Evolutionary conservation across 2,329 filamentous ascomycete genomes (phyloP).

Genomic region (Alternaria viburni): DNA sequence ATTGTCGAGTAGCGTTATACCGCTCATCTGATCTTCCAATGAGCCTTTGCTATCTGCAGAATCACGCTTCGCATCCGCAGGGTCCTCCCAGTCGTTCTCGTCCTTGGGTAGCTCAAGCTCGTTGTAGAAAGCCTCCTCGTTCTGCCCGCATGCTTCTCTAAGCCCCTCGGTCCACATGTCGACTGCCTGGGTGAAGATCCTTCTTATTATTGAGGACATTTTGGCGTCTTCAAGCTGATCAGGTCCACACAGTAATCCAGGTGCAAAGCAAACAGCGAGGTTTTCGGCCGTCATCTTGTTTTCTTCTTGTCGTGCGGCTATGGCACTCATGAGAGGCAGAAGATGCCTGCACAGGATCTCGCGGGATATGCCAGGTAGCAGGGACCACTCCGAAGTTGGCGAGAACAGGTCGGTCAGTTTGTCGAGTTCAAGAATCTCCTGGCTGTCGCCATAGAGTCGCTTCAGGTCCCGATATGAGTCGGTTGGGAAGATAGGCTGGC

Average conservation of each 20-base stretch:
- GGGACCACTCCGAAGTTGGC: slow-evolving; percentile 54
- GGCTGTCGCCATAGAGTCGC: slow-evolving; percentile 49
- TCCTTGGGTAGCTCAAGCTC: slow-evolving; percentile 51
- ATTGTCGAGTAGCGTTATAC: slow-evolving; percentile 53
- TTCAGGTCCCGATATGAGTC: slow-evolving; percentile 57
- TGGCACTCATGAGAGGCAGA: slow-evolving; percentile 57
- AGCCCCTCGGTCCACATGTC: slow-evolving; percentile 54
- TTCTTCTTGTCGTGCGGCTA: slow-evolving; percentile 53
- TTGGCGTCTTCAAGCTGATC: slow-evolving; percentile 63
- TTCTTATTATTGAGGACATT: slow-evolving; percentile 58
- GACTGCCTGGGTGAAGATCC: slow-evolving; percentile 57
- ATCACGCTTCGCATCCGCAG: slow-evolving; percentile 43
- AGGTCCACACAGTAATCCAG: slow-evolving; percentile 58
- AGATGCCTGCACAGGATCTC: slow-evolving; percentile 59
- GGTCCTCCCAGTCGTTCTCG: slow-evolving; percentile 57
- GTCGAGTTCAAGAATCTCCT: slow-evolving; percentile 50
- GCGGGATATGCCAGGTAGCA: slow-evolving; percentile 54
- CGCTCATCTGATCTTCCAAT: slow-evolving; percentile 48
- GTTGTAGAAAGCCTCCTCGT: slow-evolving; percentile 44
- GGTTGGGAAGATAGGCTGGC: slow-evolving; percentile 59
- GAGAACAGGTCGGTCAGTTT: slow-evolving; percentile 55
- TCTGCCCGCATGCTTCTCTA: slow-evolving; percentile 51
- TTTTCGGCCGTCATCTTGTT: slow-evolving; percentile 65
- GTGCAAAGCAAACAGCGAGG: slow-evolving; percentile 61
- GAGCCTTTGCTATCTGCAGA: slow-evolving; percentile 31